These are phyloP conservation scores for Syncephalis plumigaleata DNA, from an alignment of 371 early-diverging fungal species.

Conservation along the genomic window DNA sequence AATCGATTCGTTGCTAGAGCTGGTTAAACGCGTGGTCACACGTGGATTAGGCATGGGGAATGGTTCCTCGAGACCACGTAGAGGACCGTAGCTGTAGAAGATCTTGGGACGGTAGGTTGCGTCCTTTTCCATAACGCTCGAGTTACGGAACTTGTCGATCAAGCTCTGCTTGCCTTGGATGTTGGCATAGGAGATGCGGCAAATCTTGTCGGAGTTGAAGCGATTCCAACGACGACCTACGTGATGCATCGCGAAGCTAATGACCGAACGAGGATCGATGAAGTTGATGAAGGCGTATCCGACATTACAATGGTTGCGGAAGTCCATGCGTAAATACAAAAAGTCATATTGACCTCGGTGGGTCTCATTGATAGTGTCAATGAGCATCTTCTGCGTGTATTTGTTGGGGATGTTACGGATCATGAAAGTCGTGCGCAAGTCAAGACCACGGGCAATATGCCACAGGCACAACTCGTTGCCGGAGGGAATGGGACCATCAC, in stretches of 20 bases:
- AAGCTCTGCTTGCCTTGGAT: slow-evolving; percentile 71
- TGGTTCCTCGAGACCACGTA: slow-evolving; percentile 36
- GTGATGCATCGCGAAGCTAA: slow-evolving; percentile 50
- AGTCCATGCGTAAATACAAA: slow-evolving; percentile 82
- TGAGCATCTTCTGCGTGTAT: slow-evolving; percentile 65
- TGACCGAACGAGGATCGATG: slow-evolving; percentile 33
- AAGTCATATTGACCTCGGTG: slow-evolving; percentile 67
- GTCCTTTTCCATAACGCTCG: slow-evolving; percentile 59
- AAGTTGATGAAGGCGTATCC: slow-evolving; percentile 90
- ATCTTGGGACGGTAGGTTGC: slow-evolving; percentile 57
- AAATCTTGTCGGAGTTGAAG: slow-evolving; percentile 79
- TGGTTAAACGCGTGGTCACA: too few relatives aligned
- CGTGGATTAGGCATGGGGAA: slow-evolving; percentile 24
- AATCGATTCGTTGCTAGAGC: too few relatives aligned
- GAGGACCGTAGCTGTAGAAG: slow-evolving; percentile 40
- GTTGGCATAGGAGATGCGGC: slow-evolving; percentile 71
- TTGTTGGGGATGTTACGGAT: slow-evolving; percentile 87
- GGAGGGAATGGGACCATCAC: neutral
- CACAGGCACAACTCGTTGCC: slow-evolving; percentile 6
- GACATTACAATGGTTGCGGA: slow-evolving; percentile 69
- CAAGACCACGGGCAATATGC: slow-evolving; percentile 17
- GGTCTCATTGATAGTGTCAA: slow-evolving; percentile 57
- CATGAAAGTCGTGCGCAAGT: slow-evolving; percentile 76
- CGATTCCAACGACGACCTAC: slow-evolving; percentile 69
- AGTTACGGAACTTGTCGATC: slow-evolving; percentile 73